A percentile compares a stretch with the other conserved stretches of the same genome.
phyloP scores from a whole-genome alignment of 2,329 filamentous ascomycete genomes.

The Basipetospora chlamydospora region DNA sequence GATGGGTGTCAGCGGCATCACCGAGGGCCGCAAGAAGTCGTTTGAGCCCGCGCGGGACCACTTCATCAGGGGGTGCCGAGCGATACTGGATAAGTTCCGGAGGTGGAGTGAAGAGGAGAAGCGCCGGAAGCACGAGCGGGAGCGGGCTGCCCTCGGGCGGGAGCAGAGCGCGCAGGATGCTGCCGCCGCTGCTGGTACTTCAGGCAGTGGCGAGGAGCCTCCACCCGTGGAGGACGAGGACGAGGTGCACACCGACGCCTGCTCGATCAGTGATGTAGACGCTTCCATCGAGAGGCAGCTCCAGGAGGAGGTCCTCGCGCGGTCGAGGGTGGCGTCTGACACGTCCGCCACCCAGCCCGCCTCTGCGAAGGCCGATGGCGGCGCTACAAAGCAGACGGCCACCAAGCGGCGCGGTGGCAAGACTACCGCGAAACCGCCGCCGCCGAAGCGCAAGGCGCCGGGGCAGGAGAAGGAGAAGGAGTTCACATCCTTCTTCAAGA shows the following conservation, averaged over 20 bases:
- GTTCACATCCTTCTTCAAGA: constrained; percentile 77
- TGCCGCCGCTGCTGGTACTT: neutral
- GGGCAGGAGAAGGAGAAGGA: constrained; percentile 39
- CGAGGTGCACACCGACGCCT: constrained; percentile 9
- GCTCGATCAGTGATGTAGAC: constrained; percentile 41
- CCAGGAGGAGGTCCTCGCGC: constrained; percentile 52
- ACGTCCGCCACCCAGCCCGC: constrained; percentile 12
- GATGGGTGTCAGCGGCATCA: constrained; percentile 77
- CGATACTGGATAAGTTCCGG: constrained; percentile 74
- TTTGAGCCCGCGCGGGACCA: constrained; percentile 76
- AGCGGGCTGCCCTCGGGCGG: constrained; percentile 38
- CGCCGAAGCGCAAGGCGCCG: constrained; percentile 17
- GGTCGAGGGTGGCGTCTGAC: constrained; percentile 26
- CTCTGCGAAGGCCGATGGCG: constrained; percentile 5
- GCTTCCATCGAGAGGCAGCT: constrained; percentile 60
- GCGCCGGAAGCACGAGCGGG: constrained; percentile 61
- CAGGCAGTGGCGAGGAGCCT: too few relatives aligned
- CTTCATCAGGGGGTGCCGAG: constrained; percentile 71
- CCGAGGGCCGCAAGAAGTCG: constrained; percentile 70
- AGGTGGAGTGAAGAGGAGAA: constrained; percentile 85
- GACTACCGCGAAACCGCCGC: constrained; percentile 10
- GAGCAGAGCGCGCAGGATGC: constrained; percentile 7
- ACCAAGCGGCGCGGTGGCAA: constrained; percentile 10
- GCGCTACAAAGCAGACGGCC: neutral
- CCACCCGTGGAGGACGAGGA: constrained; percentile 12